These are phyloP conservation scores for Postia placenta DNA, from an alignment of 768 basidiomycete species.

Conservation along the genomic window DNA sequence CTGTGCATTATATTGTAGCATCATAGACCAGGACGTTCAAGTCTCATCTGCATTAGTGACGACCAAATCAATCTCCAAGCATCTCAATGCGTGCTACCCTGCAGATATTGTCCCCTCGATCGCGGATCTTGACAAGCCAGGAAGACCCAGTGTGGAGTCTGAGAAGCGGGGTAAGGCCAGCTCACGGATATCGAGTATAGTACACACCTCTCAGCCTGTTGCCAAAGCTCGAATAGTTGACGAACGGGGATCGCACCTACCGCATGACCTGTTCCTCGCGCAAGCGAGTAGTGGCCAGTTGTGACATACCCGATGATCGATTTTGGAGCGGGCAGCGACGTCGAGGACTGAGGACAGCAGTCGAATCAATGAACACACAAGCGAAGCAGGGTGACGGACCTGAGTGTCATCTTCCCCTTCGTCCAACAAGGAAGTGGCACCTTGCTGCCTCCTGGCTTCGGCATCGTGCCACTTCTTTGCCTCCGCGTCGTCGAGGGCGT, in stretches of 20 bases:
- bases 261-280: constrained; percentile 70
- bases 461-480: constrained; percentile 40
- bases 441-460: constrained; percentile 20
- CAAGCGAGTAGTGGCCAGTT: constrained; percentile 77
- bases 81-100: constrained; percentile 43
- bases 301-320: constrained; percentile 78
- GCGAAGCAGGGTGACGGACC: constrained; percentile 6
- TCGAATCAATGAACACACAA: background rate
- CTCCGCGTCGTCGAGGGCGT: constrained; percentile 52
- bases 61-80: constrained; percentile 11
- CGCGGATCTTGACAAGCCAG: constrained; percentile 59
- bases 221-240: constrained; percentile 42
- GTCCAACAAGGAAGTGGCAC: constrained; percentile 7
- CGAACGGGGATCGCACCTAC: constrained; percentile 66
- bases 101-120: constrained; percentile 48
- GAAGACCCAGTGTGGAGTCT: constrained; percentile 11
- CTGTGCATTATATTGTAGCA: no score
- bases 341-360: constrained; percentile 34
- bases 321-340: constrained; percentile 33
- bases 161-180: background rate
- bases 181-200: background rate
- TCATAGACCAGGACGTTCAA: no score
- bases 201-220: constrained; percentile 39
- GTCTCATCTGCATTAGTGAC: background rate
- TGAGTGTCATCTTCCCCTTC: constrained; percentile 26